Evolutionary conservation across 441 rosid genomes (phyloP).

Genomic region (Erodium moschatum): DNA sequence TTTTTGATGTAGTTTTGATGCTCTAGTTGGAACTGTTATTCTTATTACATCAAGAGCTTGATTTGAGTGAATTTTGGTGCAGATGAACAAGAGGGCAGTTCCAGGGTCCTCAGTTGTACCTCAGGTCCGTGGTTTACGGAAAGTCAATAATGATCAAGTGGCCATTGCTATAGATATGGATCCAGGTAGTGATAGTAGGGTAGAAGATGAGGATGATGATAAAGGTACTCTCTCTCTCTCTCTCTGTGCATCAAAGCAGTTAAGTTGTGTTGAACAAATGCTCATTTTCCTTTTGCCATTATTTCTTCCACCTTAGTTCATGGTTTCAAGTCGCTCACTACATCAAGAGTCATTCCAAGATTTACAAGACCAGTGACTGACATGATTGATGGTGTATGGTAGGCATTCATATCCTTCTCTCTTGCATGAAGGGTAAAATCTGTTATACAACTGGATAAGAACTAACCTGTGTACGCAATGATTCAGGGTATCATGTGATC

Average conservation of each 20-base stretch:
- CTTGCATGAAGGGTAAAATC: constrained; percentile 2
- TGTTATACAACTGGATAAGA: constrained; percentile 13
- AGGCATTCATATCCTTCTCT: constrained; percentile 21
- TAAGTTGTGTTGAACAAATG: background rate
- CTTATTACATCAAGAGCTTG: constrained; percentile 1
- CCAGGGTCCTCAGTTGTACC: constrained; percentile 54
- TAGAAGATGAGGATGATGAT: constrained; percentile 93
- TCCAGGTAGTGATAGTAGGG: constrained; percentile 33
- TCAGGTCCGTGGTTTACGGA: constrained; percentile 87
- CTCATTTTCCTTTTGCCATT: constrained; percentile 12
- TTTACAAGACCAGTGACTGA: constrained; percentile 76
- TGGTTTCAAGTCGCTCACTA: constrained; percentile 90
- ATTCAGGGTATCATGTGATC: constrained; percentile 92
- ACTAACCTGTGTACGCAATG: constrained; percentile 6
- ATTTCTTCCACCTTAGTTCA: constrained; percentile 40
- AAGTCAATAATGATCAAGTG: constrained; percentile 84
- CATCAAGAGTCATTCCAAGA: constrained; percentile 74
- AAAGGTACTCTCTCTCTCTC: constrained; percentile 50
- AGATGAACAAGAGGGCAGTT: constrained; percentile 74
- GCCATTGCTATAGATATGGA: constrained; percentile 76
- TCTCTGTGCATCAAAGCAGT: background rate
- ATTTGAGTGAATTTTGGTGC: constrained; percentile 27
- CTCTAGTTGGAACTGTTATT: constrained; percentile 12
- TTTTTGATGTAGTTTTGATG: constrained; percentile 5
- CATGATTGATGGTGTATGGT: constrained; percentile 93